A percentile compares a stretch with the other conserved stretches of the same genome.
These are phyloP conservation scores for Penicillium paneum DNA, from an alignment of 2,329 filamentous ascomycete species.

Conservation along the genomic window DNA sequence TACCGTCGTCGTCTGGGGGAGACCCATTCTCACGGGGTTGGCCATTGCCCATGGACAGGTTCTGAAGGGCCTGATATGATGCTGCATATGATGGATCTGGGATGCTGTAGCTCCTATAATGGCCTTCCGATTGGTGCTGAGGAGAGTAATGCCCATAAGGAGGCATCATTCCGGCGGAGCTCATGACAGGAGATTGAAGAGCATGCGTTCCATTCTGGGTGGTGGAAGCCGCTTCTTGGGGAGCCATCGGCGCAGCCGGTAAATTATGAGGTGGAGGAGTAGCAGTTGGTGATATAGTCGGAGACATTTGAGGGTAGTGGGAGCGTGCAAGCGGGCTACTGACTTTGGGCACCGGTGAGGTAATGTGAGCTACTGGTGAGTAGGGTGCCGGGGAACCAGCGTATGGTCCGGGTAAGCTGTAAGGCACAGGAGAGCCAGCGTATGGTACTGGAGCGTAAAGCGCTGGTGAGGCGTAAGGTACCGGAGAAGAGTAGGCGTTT, in stretches of 20 bases:
- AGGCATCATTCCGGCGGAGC: conserved; percentile 30
- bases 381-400: conserved; percentile 3
- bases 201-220: conserved; percentile 30
- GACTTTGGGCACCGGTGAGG: conserved; percentile 32
- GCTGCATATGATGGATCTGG: conserved; percentile 27
- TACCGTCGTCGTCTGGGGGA: conserved; percentile 31
- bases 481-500: conserved; percentile 21
- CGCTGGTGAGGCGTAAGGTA: conserved; percentile 12
- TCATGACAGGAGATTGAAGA: conserved; percentile 38
- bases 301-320: conserved; percentile 35
- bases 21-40: conserved; percentile 32
- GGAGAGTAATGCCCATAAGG: conserved; percentile 33
- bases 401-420: conserved; percentile 2
- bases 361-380: conserved; percentile 14
- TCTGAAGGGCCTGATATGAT: conserved; percentile 33
- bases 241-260: conserved; percentile 19
- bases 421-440: conserved; percentile 5
- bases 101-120: conserved; percentile 31
- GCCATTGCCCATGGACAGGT: conserved; percentile 22
- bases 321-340: conserved; percentile 37
- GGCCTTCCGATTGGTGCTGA: conserved; percentile 27
- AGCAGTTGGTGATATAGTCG: conserved; percentile 35
- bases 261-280: conserved; percentile 22
- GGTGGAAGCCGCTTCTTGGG: conserved; percentile 25
- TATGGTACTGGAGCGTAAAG: conserved; percentile 1